phyloP scores from a whole-genome alignment of 73 alveolate species.

The Urostyla sp. region DNA sequence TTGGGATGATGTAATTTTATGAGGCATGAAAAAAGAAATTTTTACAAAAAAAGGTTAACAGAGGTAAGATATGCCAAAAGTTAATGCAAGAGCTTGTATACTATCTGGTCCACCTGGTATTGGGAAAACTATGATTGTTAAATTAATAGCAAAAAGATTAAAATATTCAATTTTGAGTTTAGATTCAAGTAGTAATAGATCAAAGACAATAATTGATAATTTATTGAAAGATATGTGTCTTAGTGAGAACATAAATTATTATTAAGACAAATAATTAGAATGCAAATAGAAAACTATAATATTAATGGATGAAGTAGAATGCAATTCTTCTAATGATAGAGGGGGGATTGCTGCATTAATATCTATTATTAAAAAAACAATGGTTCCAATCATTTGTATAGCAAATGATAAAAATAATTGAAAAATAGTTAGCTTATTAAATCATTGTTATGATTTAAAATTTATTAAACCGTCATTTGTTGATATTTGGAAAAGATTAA shows the following conservation, averaged over 20 bases:
- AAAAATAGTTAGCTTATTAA: conserved; percentile 79
- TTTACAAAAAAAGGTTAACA: conserved; percentile 75
- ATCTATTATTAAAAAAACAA: conserved; percentile 94
- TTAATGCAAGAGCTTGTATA: conserved; percentile 91
- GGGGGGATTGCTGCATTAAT: conserved; percentile 99
- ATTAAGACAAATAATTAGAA: conserved; percentile 2
- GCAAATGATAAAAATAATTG: conserved; percentile 95
- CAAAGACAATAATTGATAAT: conserved; percentile 80
- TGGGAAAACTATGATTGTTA: conserved; percentile 88
- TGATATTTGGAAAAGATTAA: conserved; percentile 75
- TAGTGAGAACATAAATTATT: conserved; percentile 15
- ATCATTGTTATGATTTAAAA: conserved; percentile 95
- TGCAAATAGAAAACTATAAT: conserved; percentile 74
- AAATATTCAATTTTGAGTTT: conserved; percentile 83
- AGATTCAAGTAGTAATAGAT: conserved; percentile 90
- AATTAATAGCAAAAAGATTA: conserved; percentile 82
- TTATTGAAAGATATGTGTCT: conserved; percentile 65
- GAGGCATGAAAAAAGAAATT: conserved; percentile 79
- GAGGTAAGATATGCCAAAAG: conserved; percentile 65
- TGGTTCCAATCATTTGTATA: conserved; percentile 97
- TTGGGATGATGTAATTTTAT: conserved; percentile 93
- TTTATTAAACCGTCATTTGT: conserved; percentile 79
- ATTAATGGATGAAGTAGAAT: conserved; percentile 99
- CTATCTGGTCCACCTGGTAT: conserved; percentile 97
- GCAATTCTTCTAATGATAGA: conserved; percentile 98